Base-by-base conservation (phyloP, 495 filamentous ascomycete species). In the Aspergillus panamensis region DNA sequence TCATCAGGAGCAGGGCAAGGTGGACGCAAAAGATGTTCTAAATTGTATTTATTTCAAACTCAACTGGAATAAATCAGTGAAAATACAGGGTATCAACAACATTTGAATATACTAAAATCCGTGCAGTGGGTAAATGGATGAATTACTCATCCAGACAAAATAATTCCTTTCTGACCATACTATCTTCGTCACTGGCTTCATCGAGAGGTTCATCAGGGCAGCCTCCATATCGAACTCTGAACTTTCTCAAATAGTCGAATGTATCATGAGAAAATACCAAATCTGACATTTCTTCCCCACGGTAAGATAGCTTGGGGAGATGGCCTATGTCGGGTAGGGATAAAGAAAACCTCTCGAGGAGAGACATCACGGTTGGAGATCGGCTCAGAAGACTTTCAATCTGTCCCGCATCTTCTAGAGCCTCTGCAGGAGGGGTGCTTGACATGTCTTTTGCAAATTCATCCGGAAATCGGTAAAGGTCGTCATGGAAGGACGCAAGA, bases 401-500 rank as follows among this genome's bases (percentile, higher is more conserved):
- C 8, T 53, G 53, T 5, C 56, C 55, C 2, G 55, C 17, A 10
- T 51, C 59, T 30, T 54, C 25, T 12, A 52, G 3, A 17, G 19
- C 16, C 14, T 65, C 59, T 10, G 51, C 48, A 30, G 39, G 42
- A 42, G 48, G 49, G 12, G 54, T 40, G 14, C 55, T 48, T 4
- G 53, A 20, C 5, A 20, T 55, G 4, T 51, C 55, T 21, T 48
- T 19, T 6, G 44, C 29, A 40, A 66, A 73, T 66, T 94, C 90
- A 68, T 94, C 89, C 0, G 89, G 89, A 0, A 77, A 59, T 21
- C 82, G 79, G 60, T 83, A 86, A 8, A 92, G 72, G 52, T 96
- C 91, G 60, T 77, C 81, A 67, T 96, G 90, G 3, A 93, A 69
- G 9, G 82, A 87, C 6, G 79, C 87, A 12, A 95, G 60, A 8